Evolutionary conservation across 2,329 filamentous ascomycete species (phyloP), one percentile per base, ranked within the genome.

Genomic region (Phialophora macrospora): DNA sequence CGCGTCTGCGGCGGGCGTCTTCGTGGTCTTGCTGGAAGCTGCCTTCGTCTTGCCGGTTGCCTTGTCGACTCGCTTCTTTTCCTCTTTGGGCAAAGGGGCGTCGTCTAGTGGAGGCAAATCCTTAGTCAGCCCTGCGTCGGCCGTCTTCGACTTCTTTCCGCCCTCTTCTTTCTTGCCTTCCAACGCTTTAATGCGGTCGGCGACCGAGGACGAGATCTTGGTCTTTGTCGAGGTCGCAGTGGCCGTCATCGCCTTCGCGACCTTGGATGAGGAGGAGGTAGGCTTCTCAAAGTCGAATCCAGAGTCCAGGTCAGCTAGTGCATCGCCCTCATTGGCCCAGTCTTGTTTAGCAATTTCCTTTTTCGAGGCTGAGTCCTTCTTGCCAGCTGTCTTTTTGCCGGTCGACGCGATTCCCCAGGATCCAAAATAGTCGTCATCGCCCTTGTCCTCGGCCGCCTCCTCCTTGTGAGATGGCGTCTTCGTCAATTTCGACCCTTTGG

Each of bases 111-210:
- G 77, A 22, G 81, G 65, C 60, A 70, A 66, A 52, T 73, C 68
- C 70, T 77, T 76, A 66, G 72, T 75, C 69, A 77, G 77, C 64
- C 75, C 74, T 64, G 80, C 77, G 62, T 77, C 70, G 17, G 52
- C 26, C 71, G 73, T 72, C 71, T 70, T 77, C 68, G 75, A 75
- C 65, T 75, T 75, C 44, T 73, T 72, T 72, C 79, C 80, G 41
- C 73, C 72, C 62, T 78, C 77, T 57, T 77, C 75, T 67, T 78
- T 80, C 62, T 75, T 77, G 51, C 66, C 72, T 64, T 82, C 81
- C 44, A 83, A 75, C 26, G 74, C 74, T 68, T 79, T 85, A 75
- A 87, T 82, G 70, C 82, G 82, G 69, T 87, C 85, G 17, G 82
- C 80, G 49, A 87, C 78, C 56, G 79, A 82, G 14, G 79, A 76